A percentile compares a stretch with the other conserved stretches of the same genome.
phyloP scores from a whole-genome alignment of 2,329 filamentous ascomycete species.

The Colletotrichum navitas region DNA sequence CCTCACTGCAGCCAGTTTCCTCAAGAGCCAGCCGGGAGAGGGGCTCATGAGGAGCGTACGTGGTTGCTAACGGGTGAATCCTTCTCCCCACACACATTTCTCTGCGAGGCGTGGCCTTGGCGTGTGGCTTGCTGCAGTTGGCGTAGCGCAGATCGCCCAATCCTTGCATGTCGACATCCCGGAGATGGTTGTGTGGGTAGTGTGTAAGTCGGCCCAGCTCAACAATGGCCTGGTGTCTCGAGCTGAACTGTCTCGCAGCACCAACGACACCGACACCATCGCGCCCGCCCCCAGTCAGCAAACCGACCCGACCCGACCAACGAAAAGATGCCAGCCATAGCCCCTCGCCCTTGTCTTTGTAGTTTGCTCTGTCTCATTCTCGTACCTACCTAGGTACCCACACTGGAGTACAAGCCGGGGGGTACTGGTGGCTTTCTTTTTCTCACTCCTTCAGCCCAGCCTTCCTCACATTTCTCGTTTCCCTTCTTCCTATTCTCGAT shows the following conservation, averaged over 20 bases:
- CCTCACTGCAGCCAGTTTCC: not conserved
- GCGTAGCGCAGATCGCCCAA: constrained; percentile 27
- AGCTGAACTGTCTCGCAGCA: constrained; percentile 20
- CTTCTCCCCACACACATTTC: constrained; percentile 29
- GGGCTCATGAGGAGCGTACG: not conserved
- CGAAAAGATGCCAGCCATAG: constrained; percentile 7
- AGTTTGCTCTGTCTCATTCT: constrained; percentile 4
- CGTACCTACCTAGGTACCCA: not conserved
- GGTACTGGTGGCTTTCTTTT: not conserved
- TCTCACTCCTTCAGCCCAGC: not conserved
- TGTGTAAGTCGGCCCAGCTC: not conserved
- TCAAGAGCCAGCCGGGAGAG: not conserved
- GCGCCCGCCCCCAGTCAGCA: constrained; percentile 27
- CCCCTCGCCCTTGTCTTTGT: not conserved
- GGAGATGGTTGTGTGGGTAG: not conserved
- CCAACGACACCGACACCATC: not conserved
- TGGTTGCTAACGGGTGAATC: constrained; percentile 4
- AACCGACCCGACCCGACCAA: constrained; percentile 31
- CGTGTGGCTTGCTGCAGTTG: constrained; percentile 38
- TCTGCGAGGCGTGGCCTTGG: constrained; percentile 34
- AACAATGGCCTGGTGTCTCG: constrained; percentile 13
- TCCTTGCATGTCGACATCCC: constrained; percentile 5
- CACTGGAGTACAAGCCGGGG: not conserved
- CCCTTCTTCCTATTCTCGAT: not conserved
- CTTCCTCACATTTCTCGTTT: not conserved